Conservation (phyloP, 768 basidiomycete genomes). For the Podaxis sp. region DNA sequence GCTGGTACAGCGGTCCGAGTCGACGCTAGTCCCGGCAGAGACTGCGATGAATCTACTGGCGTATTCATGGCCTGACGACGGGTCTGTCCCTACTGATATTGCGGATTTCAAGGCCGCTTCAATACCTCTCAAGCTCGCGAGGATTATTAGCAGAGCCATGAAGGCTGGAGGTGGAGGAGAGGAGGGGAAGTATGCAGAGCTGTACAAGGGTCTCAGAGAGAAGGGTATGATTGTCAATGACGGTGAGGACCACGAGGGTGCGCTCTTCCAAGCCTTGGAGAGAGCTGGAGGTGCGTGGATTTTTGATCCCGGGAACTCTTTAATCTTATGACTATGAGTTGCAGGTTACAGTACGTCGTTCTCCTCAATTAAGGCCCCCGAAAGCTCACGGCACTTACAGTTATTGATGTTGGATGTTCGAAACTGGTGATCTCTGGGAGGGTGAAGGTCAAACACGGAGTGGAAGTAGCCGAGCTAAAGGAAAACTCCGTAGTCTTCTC, state of each 20-base stretch:
- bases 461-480: conserved; percentile 37
- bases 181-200: background rate
- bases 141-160: background rate
- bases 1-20: background rate
- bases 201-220: background rate
- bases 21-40: background rate
- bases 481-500: conserved; percentile 35
- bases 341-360: conserved; percentile 8
- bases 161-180: background rate
- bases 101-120: background rate
- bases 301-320: background rate
- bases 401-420: conserved; percentile 48
- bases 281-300: background rate
- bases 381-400: conserved; percentile 12
- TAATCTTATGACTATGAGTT: background rate
- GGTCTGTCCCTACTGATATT: background rate
- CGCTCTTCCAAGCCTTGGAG: background rate
- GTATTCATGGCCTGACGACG: background rate
- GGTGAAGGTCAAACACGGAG: conserved; percentile 58
- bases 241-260: background rate
- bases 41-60: background rate
- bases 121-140: background rate
- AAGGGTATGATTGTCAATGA: background rate
- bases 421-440: conserved; percentile 53
- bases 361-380: background rate